These are phyloP conservation scores for Teratosphaeria epicoccoides DNA, from an alignment of 2,329 filamentous ascomycete species.

Conservation along the genomic window DNA sequence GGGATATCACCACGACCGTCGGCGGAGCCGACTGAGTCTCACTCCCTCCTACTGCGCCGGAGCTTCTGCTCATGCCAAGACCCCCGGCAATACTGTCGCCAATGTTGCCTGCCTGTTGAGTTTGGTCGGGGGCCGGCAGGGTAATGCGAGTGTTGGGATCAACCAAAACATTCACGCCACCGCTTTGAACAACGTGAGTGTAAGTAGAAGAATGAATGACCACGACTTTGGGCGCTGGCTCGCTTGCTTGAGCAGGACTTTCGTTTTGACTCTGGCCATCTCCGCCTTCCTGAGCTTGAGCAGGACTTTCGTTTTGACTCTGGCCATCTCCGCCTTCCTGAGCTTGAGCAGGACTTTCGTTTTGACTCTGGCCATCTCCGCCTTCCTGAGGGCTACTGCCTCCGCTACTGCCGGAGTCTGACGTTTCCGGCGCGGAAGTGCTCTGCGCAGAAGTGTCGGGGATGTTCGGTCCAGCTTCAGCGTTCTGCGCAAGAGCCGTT, in stretches of 20 bases:
- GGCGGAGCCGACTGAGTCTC: neutral
- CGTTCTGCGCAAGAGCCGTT: neutral
- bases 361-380: neutral
- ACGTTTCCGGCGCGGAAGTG: neutral
- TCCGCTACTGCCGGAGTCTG: neutral
- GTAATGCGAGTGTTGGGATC: neutral
- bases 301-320: neutral
- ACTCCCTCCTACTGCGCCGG: neutral
- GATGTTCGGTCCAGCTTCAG: neutral
- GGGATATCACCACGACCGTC: neutral
- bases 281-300: neutral
- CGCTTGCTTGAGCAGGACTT: neutral
- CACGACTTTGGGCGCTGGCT: neutral
- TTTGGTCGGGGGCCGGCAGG: neutral
- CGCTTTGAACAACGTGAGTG: neutral
- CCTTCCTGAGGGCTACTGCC: neutral
- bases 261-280: neutral
- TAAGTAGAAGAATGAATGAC: neutral
- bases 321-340: neutral
- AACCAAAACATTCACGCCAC: neutral
- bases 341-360: neutral
- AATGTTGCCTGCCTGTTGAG: neutral
- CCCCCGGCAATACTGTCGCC: neutral
- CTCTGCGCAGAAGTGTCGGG: neutral
- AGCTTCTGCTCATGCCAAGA: neutral